A percentile compares a stretch with the other conserved stretches of the same genome.
These are phyloP conservation scores for Cymbopogon citratus DNA, from an alignment of 176 grass and related monocot species.

Conservation along the genomic window DNA sequence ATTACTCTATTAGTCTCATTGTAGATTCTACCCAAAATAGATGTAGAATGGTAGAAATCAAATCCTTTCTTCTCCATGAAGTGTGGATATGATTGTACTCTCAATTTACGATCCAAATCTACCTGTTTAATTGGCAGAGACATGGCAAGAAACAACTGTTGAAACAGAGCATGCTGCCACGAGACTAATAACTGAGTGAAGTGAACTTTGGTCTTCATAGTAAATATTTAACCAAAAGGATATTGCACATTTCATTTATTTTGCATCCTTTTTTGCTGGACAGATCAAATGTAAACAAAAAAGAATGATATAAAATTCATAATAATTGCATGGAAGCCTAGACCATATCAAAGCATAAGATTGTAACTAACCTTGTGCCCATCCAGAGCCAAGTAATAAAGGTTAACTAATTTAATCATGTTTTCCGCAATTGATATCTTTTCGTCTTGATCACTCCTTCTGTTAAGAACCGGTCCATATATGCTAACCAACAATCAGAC, in stretches of 20 bases:
- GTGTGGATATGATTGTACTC: neutral
- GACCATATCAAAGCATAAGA: neutral
- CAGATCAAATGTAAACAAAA: neutral
- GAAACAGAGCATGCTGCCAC: neutral
- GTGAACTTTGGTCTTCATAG: neutral
- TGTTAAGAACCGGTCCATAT: conserved; percentile 65
- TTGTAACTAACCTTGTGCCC: no score
- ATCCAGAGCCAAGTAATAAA: conserved; percentile 74
- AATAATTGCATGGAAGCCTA: neutral
- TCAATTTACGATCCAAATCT: neutral
- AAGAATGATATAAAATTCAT: neutral
- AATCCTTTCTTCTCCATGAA: conserved; percentile 14
- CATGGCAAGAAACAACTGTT: neutral
- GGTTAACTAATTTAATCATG: conserved; percentile 50
- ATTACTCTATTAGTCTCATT: neutral
- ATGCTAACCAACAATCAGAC: conserved; percentile 48
- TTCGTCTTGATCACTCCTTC: conserved; percentile 23
- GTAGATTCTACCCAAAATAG: neutral
- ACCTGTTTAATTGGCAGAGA: neutral
- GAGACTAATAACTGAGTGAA: neutral
- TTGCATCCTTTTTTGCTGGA: neutral
- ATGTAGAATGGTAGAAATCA: neutral
- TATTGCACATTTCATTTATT: neutral
- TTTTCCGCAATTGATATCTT: conserved; percentile 21
- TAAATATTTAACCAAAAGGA: neutral